Evolutionary conservation across 352 stramenopile genomes (phyloP).

Genomic region (Globisporangium uncinulatum): DNA sequence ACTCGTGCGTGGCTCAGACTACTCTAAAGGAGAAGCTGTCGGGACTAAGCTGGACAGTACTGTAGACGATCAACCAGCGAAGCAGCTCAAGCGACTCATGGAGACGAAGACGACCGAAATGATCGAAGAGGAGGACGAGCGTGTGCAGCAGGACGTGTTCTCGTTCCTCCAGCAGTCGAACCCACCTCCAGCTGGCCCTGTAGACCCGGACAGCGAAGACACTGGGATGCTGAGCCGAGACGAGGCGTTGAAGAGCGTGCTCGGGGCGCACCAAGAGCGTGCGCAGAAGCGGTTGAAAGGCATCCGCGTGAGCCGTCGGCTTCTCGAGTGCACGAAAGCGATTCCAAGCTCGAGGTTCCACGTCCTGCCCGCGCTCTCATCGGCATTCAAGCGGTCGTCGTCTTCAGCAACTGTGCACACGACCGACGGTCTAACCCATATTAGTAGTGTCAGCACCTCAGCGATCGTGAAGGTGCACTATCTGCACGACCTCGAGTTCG

Average conservation of each 20-base stretch:
- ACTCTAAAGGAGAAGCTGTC: conserved; percentile 15
- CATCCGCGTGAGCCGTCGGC: conserved; percentile 53
- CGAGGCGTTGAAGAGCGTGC: conserved; percentile 39
- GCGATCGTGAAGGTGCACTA: conserved; percentile 70
- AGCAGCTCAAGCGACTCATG: conserved; percentile 64
- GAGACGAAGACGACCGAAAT: conserved; percentile 64
- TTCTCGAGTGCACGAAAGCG: conserved; percentile 46
- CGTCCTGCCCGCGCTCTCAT: conserved; percentile 69
- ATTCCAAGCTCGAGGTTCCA: conserved; percentile 59
- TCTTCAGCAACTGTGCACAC: not conserved
- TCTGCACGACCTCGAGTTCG: conserved; percentile 64
- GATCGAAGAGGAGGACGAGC: conserved; percentile 84
- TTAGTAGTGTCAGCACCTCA: not conserved
- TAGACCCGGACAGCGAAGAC: not conserved
- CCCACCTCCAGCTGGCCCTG: conserved; percentile 3
- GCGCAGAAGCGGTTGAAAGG: conserved; percentile 49
- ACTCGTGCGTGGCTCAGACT: conserved; percentile 22
- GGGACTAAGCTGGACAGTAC: conserved; percentile 8
- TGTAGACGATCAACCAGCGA: conserved; percentile 27
- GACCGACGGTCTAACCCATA: not conserved
- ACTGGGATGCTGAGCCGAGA: conserved; percentile 20
- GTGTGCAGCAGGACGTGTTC: conserved; percentile 77
- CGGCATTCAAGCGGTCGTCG: conserved; percentile 55
- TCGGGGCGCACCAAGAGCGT: conserved; percentile 44
- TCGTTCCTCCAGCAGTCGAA: conserved; percentile 67